phyloP scores from a whole-genome alignment of 2,329 filamentous ascomycete species.

The Aspergillus alliaceus region DNA sequence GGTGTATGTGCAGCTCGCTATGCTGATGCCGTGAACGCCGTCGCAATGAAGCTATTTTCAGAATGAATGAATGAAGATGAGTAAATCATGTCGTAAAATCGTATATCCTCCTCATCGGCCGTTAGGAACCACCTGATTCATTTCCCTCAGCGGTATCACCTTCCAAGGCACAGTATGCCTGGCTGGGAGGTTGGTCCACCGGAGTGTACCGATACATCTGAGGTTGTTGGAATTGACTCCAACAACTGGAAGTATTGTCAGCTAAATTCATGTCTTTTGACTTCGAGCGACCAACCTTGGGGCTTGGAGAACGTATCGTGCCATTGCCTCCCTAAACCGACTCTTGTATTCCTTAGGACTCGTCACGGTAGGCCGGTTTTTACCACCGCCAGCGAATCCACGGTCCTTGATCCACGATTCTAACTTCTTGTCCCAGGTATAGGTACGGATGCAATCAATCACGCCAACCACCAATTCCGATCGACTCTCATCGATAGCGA shows the following conservation, averaged over 20 bases:
- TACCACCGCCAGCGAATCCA: slow-evolving; percentile 76
- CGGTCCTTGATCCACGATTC: slow-evolving; percentile 99
- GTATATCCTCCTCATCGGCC: background rate
- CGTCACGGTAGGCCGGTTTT: slow-evolving; percentile 87
- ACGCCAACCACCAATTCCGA: slow-evolving; percentile 96
- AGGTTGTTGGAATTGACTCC: slow-evolving; percentile 46
- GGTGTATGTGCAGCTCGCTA: background rate
- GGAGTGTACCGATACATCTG: slow-evolving; percentile 30
- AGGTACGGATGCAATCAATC: slow-evolving; percentile 97
- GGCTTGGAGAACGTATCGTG: slow-evolving; percentile 66
- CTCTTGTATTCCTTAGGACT: slow-evolving; percentile 97
- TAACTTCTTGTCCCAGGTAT: slow-evolving; percentile 99
- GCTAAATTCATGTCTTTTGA: slow-evolving; percentile 3
- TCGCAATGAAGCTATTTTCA: background rate
- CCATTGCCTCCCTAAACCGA: slow-evolving; percentile 94
- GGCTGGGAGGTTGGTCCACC: slow-evolving; percentile 24
- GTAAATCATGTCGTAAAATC: slow-evolving; percentile 11
- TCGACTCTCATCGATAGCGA: slow-evolving; percentile 85
- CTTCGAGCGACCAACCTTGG: slow-evolving; percentile 37
- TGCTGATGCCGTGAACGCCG: background rate
- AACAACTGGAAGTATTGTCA: slow-evolving; percentile 34
- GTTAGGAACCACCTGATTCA: slow-evolving; percentile 4
- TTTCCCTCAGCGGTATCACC: slow-evolving; percentile 25
- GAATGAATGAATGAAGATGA: background rate
- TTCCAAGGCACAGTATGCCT: slow-evolving; percentile 8